Evolutionary conservation across 2,329 filamentous ascomycete genomes (phyloP), one percentile per base, ranked within the genome.

Genomic region (Zelopaecilomyces penicillatus): DNA sequence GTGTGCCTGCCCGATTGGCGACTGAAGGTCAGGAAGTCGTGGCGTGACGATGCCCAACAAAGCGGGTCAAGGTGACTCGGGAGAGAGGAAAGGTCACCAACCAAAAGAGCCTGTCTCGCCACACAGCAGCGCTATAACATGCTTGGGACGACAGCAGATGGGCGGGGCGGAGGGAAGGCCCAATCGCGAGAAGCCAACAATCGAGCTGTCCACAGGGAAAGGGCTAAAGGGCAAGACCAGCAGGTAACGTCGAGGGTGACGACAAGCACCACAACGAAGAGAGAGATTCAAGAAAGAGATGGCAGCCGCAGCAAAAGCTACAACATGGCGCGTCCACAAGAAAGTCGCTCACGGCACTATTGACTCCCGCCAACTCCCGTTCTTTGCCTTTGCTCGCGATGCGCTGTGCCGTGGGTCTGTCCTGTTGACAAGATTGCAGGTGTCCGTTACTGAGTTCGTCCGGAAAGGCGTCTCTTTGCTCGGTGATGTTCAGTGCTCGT

Each of bases 271-370:
- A 19, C 19, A 19, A 19, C 19, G 19, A 19, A 19, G 19, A 19
- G 19, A 3, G 19, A 19, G 19, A 19, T 19, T 19, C 19, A 19
- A 19, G 19, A 19, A 19, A 40, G 38, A 32, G 28, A 34, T 42
- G 43, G 46, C 46, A 46, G 40, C 43, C 33, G 43, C 43, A 45
- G 31, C 46, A 48, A 43, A 43, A 46, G 40, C 43, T 30, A 46
- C 43, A 45, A 34, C 46, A 48, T 46, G 32, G 40, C 37, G 46
- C 28, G 28, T n/a, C 5, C 5, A 11, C 19, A 39, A 41, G 30
- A 36, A 30, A 39, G 31, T 36, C 40, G 46, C 46, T 48, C 46
- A 48, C 43, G 39, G 37, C 19, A 19, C 19, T 19, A 19, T 19
- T 19, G 19, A 19, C 19, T 19, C 19, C 19, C 19, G 19, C 19